Evolutionary conservation across 176 grass and related monocot genomes (phyloP), one percentile per base, ranked within the genome.

Genomic region (Oryza meridionalis): DNA sequence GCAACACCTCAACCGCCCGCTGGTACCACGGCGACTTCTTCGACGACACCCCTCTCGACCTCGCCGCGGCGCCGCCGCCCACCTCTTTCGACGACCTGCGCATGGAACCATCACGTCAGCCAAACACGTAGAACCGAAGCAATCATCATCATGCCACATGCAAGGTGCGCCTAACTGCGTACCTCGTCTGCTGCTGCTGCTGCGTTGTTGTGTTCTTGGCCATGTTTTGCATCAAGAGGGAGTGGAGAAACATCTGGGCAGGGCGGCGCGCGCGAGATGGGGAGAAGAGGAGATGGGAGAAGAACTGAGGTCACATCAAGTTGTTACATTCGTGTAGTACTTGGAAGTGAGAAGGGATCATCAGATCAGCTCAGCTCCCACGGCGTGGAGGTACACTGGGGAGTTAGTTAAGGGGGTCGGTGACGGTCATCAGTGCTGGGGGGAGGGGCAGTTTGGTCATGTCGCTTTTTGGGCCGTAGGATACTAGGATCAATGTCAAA

Each of bases 11-110:
- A 82, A 92, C 80, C 51, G 90, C 82, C 72, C 90, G 88, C 86
- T 88, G 93, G 85, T 92, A 92, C 93, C 93, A 95, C 70, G 90
- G 86, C 14, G 88, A 88, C 86, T 85, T 92, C 78, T 88, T 91
- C 13, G 71, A 58, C 53, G 53, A 84, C 50, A 90, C 4, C 1
- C 78, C 49, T 14, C 65, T 76, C 40, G 44, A 2, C 0, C 35
- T 86, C 43, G 71, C 78, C 70, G 55, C 81, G 61, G 38, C 76
- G 79, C 72, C 63, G 68, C 73, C 29, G 29, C 29, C 29, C 29
- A 2, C 73, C 31, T 87, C 78, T 67, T 85, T 82, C 22, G 33
- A 59, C 71, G 33, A 59, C 71, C 80, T 86, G 74, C 76, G 73
- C 37, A 72, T 46, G 15, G 33, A 51, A 14, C 49, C 25, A 32